Conservation (phyloP, 2,329 filamentous ascomycete species). For the Ilyonectria destructans region DNA sequence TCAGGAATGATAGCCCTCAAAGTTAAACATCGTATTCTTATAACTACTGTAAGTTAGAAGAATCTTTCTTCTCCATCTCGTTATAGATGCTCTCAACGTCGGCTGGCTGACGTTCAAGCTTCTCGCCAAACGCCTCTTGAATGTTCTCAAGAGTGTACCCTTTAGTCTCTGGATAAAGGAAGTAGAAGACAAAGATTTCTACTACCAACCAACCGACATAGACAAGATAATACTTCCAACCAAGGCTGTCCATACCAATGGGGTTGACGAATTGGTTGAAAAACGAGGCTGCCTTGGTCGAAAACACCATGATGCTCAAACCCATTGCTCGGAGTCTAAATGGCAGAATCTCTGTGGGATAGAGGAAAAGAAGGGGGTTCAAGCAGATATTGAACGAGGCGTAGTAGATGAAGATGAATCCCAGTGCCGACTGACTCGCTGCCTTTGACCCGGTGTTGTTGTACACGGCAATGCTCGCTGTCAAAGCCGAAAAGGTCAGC, state of each 20-base stretch:
- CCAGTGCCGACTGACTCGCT: conserved; percentile 34
- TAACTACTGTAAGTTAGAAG: background rate
- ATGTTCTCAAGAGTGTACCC: conserved; percentile 54
- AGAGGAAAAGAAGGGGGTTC: conserved; percentile 34
- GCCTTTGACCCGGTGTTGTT: conserved; percentile 33
- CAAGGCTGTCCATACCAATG: conserved; percentile 47
- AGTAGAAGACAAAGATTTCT: conserved; percentile 51
- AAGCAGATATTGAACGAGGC: conserved; percentile 35
- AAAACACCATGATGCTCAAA: conserved; percentile 32
- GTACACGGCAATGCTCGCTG: conserved; percentile 34
- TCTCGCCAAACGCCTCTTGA: conserved; percentile 36
- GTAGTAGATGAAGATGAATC: conserved; percentile 42
- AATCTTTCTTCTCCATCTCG: conserved; percentile 23
- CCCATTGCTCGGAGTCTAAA: conserved; percentile 38
- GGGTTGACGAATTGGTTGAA: conserved; percentile 42
- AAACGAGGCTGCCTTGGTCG: conserved; percentile 35
- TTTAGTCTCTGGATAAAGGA: conserved; percentile 62
- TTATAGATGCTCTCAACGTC: conserved; percentile 24
- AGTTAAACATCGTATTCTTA: background rate
- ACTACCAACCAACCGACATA: conserved; percentile 46
- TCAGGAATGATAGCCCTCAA: background rate
- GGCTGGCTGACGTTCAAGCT: background rate
- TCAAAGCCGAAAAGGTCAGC: conserved; percentile 33
- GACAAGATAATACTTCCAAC: conserved; percentile 44
- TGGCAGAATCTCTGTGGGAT: conserved; percentile 36